Evolutionary conservation across 2,329 filamentous ascomycete species (phyloP).

Genomic region (Beauveria caledonica): DNA sequence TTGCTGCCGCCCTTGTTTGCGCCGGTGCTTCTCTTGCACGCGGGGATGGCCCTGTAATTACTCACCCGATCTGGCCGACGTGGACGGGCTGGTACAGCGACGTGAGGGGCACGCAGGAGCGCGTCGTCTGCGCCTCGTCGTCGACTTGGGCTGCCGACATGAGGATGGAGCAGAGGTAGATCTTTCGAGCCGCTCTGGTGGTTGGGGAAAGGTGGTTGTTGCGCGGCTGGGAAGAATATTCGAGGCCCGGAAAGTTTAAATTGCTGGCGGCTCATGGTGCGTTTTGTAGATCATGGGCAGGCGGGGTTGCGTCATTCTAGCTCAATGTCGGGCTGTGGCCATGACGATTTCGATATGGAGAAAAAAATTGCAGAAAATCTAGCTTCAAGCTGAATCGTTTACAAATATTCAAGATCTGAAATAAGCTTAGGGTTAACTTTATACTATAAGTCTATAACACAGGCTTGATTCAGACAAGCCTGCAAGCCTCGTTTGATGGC

Average conservation of each 20-base stretch:
- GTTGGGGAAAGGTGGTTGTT: not conserved
- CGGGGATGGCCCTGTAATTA: not conserved
- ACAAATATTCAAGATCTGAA: too few relatives aligned
- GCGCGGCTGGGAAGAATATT: not conserved
- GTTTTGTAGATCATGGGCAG: not conserved
- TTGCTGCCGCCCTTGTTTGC: not conserved
- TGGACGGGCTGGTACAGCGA: conserved; percentile 35
- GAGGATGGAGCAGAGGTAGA: too few relatives aligned
- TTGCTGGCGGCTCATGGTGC: not conserved
- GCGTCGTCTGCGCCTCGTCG: conserved; percentile 27
- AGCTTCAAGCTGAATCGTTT: too few relatives aligned
- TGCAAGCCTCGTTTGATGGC: too few relatives aligned
- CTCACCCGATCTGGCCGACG: conserved; percentile 33
- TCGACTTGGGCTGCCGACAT: conserved; percentile 18
- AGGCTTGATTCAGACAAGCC: too few relatives aligned
- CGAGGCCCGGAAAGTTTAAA: not conserved
- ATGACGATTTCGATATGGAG: not conserved
- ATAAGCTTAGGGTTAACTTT: too few relatives aligned
- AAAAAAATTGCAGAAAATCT: too few relatives aligned
- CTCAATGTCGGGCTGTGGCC: not conserved
- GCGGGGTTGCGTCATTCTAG: conserved; percentile 7
- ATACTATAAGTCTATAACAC: too few relatives aligned
- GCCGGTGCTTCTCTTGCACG: too few relatives aligned
- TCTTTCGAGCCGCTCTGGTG: not conserved
- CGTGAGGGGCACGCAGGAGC: conserved; percentile 33